Evolutionary conservation across 306 rosid species (phyloP).

Genomic region (Adenanthera pavonina): DNA sequence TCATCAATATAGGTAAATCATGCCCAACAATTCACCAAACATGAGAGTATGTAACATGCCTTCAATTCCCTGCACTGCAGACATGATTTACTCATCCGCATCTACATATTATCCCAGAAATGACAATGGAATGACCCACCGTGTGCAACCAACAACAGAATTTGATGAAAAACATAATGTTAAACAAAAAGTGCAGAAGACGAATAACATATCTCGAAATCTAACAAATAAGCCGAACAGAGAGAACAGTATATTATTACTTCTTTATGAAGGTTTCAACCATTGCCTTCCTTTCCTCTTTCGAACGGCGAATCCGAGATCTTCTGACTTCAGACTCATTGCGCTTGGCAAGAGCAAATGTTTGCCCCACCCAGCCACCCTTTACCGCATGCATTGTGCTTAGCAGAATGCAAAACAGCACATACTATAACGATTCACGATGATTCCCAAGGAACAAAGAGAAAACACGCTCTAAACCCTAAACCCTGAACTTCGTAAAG

Average conservation of each 20-base stretch:
- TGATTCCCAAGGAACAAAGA: not conserved
- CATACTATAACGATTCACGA: not conserved
- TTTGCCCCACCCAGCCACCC: slow-evolving; percentile 78
- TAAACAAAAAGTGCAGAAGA: not conserved
- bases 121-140: not conserved
- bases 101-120: slow-evolving; percentile 1
- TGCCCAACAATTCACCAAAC: not conserved
- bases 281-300: slow-evolving; percentile 91
- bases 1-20: slow-evolving; percentile 13
- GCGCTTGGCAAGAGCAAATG: slow-evolving; percentile 86
- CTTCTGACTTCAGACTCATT: slow-evolving; percentile 84
- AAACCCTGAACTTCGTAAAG: not conserved
- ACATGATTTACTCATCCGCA: not conserved
- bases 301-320: slow-evolving; percentile 83
- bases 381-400: slow-evolving; percentile 72
- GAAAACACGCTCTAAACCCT: slow-evolving; percentile 13
- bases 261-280: slow-evolving; percentile 82
- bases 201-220: not conserved
- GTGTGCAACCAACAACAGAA: not conserved
- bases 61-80: not conserved
- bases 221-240: not conserved
- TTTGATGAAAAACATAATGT: not conserved
- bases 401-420: slow-evolving; percentile 42
- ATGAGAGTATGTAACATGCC: not conserved
- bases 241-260: slow-evolving; percentile 50